Base-by-base conservation (phyloP, 345 rosid genomes). In the Arabidopsis thaliana region DNA sequence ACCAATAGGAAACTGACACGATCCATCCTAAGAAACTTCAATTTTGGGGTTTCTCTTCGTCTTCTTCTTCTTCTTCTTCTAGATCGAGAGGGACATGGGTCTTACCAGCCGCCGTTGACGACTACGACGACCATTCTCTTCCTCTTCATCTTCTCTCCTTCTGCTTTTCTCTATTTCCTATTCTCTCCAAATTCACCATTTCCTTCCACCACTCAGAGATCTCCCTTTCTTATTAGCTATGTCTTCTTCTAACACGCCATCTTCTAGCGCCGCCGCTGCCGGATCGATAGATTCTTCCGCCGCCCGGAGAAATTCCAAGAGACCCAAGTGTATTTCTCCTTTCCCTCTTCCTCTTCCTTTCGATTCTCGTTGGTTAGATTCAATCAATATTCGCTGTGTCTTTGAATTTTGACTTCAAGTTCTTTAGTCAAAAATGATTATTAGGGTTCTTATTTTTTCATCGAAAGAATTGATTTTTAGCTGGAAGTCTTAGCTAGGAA, bases 241-340 rank as follows among this genome's bases (percentile, higher is more conserved):
- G 93, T 62, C 65, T 80, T 62, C 65, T 80, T 25, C 91, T 24
- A 81, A 67, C 37, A 67, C 85, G 42, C 84, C 91, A 7, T 84
- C 96, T 3, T 94, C 97, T 2, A 87, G 91, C 81, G 78, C 90
- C 46, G 87, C 68, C 1, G 85, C 69, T 53, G 71, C 82, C 73
- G 96, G 94, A 84, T 91, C 98, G 1, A 81, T 82, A 44, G 96
- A 93, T 85, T 52, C 96, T 62, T 80, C 90, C 16, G 86, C 84
- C 67, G 78, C 86, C 74, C 83, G 93, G 76, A 79, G 86, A 71
- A 87, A 83, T 70, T 87, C 99, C 4, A 95, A 95, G 79, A 86
- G 98, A 57, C 99, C 98, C 72, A 92, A 95, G 84, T 95, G 99
- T 95, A 82, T 74, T 68, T 44, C 51, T 59, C 28, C 30, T 44